Evolutionary conservation across 2,329 filamentous ascomycete species (phyloP), one percentile per base, ranked within the genome.

Genomic region (Fusarium virguliforme): DNA sequence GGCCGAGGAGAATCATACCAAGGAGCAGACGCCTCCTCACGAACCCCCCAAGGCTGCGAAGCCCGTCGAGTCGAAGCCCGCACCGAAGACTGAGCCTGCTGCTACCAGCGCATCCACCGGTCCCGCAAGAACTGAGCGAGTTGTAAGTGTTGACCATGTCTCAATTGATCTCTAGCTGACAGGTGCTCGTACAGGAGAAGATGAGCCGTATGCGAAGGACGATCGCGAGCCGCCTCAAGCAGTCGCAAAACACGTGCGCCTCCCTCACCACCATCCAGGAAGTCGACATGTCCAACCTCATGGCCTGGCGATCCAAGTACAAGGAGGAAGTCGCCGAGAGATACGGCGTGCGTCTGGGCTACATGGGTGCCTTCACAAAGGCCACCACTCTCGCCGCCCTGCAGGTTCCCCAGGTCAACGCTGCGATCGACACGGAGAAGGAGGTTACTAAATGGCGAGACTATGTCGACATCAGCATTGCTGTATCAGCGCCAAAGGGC

Each of bases 361-460:
- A 93, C 81, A 93, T 93, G 81, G 91, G 93, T 80, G 91, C 93
- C 82, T 86, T 93, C 73, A 87, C 93, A 82, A 93, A 93, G 83
- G 91, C 91, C 63, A 86, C 90, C 64, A 90, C 89, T 46, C 83
- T 88, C 41, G 91, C 91, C 58, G 89, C 90, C 59, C 85, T 86
- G 78, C 91, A 91, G 83, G 89, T 93, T 46, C 91, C 91, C 30
- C 87, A 89, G 67, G 89, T 91, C 78, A 93, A 93, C 83, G 91
- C 90, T 51, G 89, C 87, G 76, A 79, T 79, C 28, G 76, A 79
- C 51, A 86, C 89, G 64, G 86, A 86, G 74, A 89, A 90, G 70
- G 84, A 91, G 74, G 89, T 93, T 80, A 74, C 79, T 38, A 79
- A 76, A 12, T 79, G 76, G 61, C 88, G 91, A 72, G 88, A 92